A percentile compares a stretch with the other conserved stretches of the same genome.
phyloP scores from a whole-genome alignment of 2,329 filamentous ascomycete species.

The Penicillium sp. region DNA sequence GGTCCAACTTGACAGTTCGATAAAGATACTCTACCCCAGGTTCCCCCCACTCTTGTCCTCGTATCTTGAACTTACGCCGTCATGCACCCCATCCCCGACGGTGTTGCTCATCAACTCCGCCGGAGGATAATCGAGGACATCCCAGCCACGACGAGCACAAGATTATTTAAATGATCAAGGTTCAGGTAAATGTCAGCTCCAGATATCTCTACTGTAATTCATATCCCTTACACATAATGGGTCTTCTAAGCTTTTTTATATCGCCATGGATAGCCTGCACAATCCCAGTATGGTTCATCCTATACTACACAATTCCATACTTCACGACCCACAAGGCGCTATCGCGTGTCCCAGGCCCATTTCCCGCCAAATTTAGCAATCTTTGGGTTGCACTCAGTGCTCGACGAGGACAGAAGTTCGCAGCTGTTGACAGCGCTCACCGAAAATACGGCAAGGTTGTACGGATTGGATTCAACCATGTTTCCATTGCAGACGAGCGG shows the following conservation, averaged over 20 bases:
- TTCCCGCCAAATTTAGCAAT: conserved; percentile 22
- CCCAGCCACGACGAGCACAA: not conserved
- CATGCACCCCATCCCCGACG: conserved; percentile 2
- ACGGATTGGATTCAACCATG: conserved; percentile 25
- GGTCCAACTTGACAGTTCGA: too few species aligned
- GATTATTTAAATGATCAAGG: not conserved
- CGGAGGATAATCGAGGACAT: not conserved
- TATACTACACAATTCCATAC: conserved; percentile 21
- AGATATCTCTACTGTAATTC: not conserved
- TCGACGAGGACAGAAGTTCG: conserved; percentile 18
- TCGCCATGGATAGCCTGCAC: conserved; percentile 11
- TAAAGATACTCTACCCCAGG: not conserved
- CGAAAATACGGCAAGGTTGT: conserved; percentile 20
- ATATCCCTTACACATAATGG: conserved; percentile 4
- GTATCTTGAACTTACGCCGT: not conserved
- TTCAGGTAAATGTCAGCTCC: not conserved
- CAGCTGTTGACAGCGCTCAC: conserved; percentile 47
- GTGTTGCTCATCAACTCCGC: not conserved
- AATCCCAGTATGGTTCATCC: conserved; percentile 9
- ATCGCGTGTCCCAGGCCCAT: conserved; percentile 15
- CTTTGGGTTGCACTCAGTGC: conserved; percentile 21
- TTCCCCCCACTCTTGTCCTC: not conserved
- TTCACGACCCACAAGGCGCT: conserved; percentile 14
- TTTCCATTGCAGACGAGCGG: conserved; percentile 24
- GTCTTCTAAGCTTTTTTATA: conserved; percentile 9